Evolutionary conservation across 2,329 filamentous ascomycete species (phyloP), one percentile per base, ranked within the genome.

Genomic region (Beauveria brongniartii): DNA sequence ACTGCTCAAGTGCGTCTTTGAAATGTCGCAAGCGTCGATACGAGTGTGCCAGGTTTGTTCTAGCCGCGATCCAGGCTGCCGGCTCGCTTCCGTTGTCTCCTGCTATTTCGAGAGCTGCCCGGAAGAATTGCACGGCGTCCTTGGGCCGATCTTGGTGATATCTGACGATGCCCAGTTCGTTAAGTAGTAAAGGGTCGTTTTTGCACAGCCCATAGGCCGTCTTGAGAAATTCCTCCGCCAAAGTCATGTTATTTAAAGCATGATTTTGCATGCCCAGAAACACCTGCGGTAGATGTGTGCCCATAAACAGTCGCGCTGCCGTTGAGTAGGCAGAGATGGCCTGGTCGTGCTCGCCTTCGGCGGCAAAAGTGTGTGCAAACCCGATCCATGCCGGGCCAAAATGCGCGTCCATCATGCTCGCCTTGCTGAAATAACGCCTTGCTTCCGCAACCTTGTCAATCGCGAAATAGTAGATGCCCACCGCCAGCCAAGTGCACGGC

Each of bases 261-360:
- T 97, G 87, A 74, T 99, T 95, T 73, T 99, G 95, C 94, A 99
- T 99, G 7, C 95, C 94, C 28, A 99, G 78, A 72, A 97, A 99
- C 3, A 99, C 84, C 69, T 96, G 93, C 0, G 94, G 94, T 1
- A 99, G 81, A 72, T 99, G 95, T 0, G 93, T 97, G 44, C 94
- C 94, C 79, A 97, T 96, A 74, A 99, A 99, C 0, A 99, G 78
- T 44, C 94, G 84, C 2, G 93, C 93, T 0, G 94, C 94, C 1
- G 94, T 99, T 34, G 91, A 96, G 76, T 99, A 99, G 0, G 95
- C 94, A 9, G 92, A 95, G 64, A 99, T 97, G 53, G 94, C 94
- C 75, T 99, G 94, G 72, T 99, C 94, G 73, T 97, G 92, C 74
- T 99, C 94, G 57, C 94, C 94, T 73, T 99, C 94, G 12, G 92